Evolutionary conservation across 2,329 filamentous ascomycete species (phyloP), one percentile per base, ranked within the genome.

Genomic region (Biscogniauxia mediterranea): DNA sequence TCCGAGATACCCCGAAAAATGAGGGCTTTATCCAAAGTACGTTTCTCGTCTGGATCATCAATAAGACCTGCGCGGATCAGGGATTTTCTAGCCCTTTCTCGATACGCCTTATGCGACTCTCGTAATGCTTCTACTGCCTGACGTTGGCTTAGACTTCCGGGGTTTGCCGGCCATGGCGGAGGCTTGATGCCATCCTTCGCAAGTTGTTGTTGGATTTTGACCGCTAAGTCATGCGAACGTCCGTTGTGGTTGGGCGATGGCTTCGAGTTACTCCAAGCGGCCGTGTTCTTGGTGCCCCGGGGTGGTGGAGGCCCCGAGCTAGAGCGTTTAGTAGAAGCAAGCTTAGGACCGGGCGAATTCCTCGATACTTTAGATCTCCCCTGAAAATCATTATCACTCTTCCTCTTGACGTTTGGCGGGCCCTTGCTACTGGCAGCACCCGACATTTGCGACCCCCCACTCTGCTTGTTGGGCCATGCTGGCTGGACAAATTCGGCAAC

Each of bases 1-100:
- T 89, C 85, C 68, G 86, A 89, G 53, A 87, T 88, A 15, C 87
- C 87, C 70, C 86, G 86, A 70, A 90, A 90, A 51, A 84, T 81
- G 54, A 89, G 85, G 6, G 87, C 87, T 69, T 89, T 83, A 61
- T 84, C 80, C 7, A 90, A 78, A 19, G 80, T 82, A 69, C 87
- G 86, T 59, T 83, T 83, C 67, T 86, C 84, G 32, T 87, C 83
- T 2, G 87, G 87, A 65, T 89, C 85, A 71, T 89, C 87, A 59
- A 89, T 85, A 7, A 88, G 75, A 11, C 83, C 83, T 15, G 81
- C 85, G 62, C 80, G 83, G 59, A 87, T 85, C 51, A 89, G 74
- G 3, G 83, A 84, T 15, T 78, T 77, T 55, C 87, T 83, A 7
- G 83, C 85, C 63, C 80, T 82, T 58, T 79, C 79, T 59, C 86